A percentile compares a stretch with the other conserved stretches of the same genome.
phyloP scores from a whole-genome alignment of 371 early-diverging fungal species.

The Umbelopsis sp. region DNA sequence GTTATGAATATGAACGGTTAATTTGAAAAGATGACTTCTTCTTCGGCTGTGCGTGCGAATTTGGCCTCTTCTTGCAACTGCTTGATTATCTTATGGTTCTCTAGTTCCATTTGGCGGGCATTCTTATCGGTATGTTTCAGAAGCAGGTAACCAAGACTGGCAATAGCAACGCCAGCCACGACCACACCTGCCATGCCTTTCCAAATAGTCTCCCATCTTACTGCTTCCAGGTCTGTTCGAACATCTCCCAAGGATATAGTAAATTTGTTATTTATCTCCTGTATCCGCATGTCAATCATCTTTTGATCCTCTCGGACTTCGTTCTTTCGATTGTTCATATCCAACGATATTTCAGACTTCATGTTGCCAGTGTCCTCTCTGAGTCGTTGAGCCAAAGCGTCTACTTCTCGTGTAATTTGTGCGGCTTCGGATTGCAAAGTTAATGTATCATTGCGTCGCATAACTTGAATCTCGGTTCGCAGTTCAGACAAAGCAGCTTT shows the following conservation, averaged over 20 bases:
- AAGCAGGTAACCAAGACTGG: slow-evolving; percentile 45
- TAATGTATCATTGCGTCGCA: slow-evolving; percentile 86
- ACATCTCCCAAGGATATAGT: slow-evolving; percentile 81
- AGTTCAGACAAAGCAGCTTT: slow-evolving; percentile 82
- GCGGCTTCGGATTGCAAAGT: slow-evolving; percentile 76
- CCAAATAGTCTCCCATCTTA: slow-evolving; percentile 81
- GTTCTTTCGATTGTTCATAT: slow-evolving; percentile 88
- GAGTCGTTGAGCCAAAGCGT: slow-evolving; percentile 71
- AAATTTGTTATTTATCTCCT: slow-evolving; percentile 86
- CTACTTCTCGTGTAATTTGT: slow-evolving; percentile 78
- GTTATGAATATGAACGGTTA: neutral
- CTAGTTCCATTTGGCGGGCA: slow-evolving; percentile 32
- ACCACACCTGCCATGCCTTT: slow-evolving; percentile 63
- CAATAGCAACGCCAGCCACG: slow-evolving; percentile 41
- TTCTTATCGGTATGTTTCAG: slow-evolving; percentile 37
- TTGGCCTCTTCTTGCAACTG: slow-evolving; percentile 47
- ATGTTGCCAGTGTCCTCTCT: slow-evolving; percentile 77
- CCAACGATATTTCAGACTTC: slow-evolving; percentile 87
- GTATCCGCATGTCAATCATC: slow-evolving; percentile 78
- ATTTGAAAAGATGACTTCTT: slow-evolving; percentile 46
- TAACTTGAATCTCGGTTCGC: slow-evolving; percentile 83
- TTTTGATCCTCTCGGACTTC: slow-evolving; percentile 83
- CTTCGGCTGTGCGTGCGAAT: slow-evolving; percentile 43
- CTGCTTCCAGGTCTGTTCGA: slow-evolving; percentile 86
- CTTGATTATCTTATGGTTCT: slow-evolving; percentile 39